Base-by-base conservation (phyloP, 2,329 filamentous ascomycete genomes). In the Delphinella strobiligena region DNA sequence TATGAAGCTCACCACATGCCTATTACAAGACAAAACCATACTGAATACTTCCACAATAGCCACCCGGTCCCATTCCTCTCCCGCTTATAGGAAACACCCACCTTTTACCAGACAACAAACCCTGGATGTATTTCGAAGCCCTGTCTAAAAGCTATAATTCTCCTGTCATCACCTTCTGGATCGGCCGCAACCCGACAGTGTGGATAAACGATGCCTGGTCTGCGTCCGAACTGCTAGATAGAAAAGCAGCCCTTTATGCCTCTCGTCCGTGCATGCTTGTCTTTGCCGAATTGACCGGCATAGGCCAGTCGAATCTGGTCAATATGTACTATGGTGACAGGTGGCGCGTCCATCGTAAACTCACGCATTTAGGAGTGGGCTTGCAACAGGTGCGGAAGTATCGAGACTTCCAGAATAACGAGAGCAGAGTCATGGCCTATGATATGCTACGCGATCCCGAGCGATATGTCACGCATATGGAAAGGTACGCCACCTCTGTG, bases 351-450 rank as follows among this genome's bases (percentile, higher is more conserved):
- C 59, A 61, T 50, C 64, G 69, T 33, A 72, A 69, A 50, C 53
- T 72, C 38, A 72, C 71, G 40, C 69, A 73, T 45, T 55, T 66
- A 19, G 68, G 64, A 18, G 68, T 73, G 12, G 68, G 69, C 34
- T 46, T 73, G 39, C 73, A 77, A 59, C 66, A 72, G 12, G 71
- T 76, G 5, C 61, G 68, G 2, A 65, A 64, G 38, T 72, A 72
- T 46, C 64, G 68, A 1, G 50, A 55, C 3, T 68, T 76, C 43
- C 73, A 78, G 50, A 72, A 76, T 49, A 66, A 73, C 46, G 73
- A 77, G 56, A 74, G 70, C 51, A 66, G 65, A 32, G 54, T 72
- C 2, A 65, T 75, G n/a, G 72, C 71, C 1, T 61, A 61, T n/a
- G 63, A 71, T 43, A 49, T 72, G 5, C 53, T 73, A 4, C 52